phyloP scores from a whole-genome alignment of 805 yeast species.

The Cyberlindnera mycetangii region DNA sequence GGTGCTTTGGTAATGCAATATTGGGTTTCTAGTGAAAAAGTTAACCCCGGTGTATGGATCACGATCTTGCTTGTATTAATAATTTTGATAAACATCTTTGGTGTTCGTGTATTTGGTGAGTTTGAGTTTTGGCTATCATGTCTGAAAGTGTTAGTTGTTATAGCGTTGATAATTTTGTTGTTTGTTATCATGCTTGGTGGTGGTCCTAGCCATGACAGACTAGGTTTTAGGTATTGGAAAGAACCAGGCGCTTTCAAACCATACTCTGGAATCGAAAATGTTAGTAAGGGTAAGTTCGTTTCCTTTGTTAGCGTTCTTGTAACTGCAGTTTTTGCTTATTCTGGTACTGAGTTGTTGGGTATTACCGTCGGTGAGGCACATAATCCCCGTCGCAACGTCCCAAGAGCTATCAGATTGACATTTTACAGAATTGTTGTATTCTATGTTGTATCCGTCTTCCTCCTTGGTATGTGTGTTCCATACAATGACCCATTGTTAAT shows the following conservation, averaged over 20 bases:
- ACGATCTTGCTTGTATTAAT: constrained; percentile 40
- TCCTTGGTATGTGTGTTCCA: constrained; percentile 69
- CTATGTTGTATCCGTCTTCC: constrained; percentile 56
- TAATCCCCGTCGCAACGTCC: constrained; percentile 65
- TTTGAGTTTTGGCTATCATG: constrained; percentile 49
- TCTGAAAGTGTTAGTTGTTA: constrained; percentile 49
- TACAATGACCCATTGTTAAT: constrained; percentile 48
- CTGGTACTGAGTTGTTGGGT: constrained; percentile 70
- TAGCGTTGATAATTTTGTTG: constrained; percentile 38
- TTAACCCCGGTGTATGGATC: constrained; percentile 60
- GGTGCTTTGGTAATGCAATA: constrained; percentile 47
- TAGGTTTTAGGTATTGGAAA: constrained; percentile 70
- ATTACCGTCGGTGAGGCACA: constrained; percentile 73
- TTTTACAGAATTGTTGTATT: constrained; percentile 67
- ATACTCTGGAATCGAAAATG: constrained; percentile 41
- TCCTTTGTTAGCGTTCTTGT: constrained; percentile 60
- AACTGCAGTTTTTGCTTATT: constrained; percentile 65
- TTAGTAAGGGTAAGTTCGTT: constrained; percentile 53
- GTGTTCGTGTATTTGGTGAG: constrained; percentile 55
- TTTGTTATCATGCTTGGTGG: constrained; percentile 74
- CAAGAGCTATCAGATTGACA: constrained; percentile 67
- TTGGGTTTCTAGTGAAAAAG: constrained; percentile 43
- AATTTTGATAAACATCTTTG: constrained; percentile 47
- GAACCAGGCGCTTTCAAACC: constrained; percentile 63
- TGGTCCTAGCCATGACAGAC: constrained; percentile 68